Evolutionary conservation across 495 filamentous ascomycete genomes (phyloP).

Genomic region (Penicillium argentinense): DNA sequence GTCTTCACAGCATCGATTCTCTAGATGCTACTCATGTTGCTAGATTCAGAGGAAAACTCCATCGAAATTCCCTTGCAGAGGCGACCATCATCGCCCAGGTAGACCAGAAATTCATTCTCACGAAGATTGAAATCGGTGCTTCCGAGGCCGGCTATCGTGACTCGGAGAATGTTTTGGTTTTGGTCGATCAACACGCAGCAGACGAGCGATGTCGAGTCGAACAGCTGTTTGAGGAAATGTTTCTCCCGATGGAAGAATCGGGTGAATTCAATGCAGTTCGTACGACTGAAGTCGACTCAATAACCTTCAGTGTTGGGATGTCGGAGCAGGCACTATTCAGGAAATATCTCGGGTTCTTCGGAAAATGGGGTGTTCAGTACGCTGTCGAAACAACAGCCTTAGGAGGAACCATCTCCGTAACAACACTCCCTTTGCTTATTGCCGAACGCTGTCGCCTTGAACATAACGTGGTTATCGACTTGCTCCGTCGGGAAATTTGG

Average conservation of each 20-base stretch:
- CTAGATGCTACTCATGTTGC: slow-evolving; percentile 20
- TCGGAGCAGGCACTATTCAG: slow-evolving; percentile 59
- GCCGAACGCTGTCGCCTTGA: slow-evolving; percentile 73
- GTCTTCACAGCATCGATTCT: slow-evolving; percentile 11
- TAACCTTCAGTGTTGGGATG: slow-evolving; percentile 60
- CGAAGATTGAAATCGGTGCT: slow-evolving; percentile 43
- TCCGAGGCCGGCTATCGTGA: background rate
- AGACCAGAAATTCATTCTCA: slow-evolving; percentile 85
- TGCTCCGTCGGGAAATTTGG: slow-evolving; percentile 78
- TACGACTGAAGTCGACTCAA: slow-evolving; percentile 46
- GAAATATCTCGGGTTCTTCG: slow-evolving; percentile 55
- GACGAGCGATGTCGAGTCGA: slow-evolving; percentile 88
- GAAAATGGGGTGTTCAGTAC: slow-evolving; percentile 72
- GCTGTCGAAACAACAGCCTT: slow-evolving; percentile 20
- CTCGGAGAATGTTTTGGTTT: slow-evolving; percentile 51
- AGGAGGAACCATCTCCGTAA: slow-evolving; percentile 44
- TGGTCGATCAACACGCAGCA: slow-evolving; percentile 94
- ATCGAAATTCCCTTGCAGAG: slow-evolving; percentile 58
- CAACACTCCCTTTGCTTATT: slow-evolving; percentile 66
- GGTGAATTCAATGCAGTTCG: slow-evolving; percentile 13
- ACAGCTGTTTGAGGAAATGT: slow-evolving; percentile 54
- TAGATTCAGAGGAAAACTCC: slow-evolving; percentile 57
- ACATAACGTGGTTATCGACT: slow-evolving; percentile 62
- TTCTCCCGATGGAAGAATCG: slow-evolving; percentile 8
- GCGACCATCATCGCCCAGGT: slow-evolving; percentile 78